A percentile compares a stretch with the other conserved stretches of the same genome.
These are phyloP conservation scores for Ascomycota sp. DNA, from an alignment of 2,329 filamentous ascomycete species.

Conservation along the genomic window DNA sequence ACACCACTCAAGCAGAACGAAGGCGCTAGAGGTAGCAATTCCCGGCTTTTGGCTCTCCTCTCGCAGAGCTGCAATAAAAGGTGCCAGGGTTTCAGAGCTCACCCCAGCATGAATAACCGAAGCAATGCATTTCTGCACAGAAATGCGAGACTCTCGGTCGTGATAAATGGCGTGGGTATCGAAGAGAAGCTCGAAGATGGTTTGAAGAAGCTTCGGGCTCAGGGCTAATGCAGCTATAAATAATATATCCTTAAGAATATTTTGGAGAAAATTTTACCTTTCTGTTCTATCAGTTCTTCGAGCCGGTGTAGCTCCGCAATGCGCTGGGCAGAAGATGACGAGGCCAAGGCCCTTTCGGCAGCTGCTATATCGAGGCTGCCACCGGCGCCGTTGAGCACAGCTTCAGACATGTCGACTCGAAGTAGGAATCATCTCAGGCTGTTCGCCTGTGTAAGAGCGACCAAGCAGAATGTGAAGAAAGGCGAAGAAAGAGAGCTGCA, in stretches of 20 bases:
- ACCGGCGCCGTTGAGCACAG: slow-evolving; percentile 13
- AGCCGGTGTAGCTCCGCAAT: slow-evolving; percentile 32
- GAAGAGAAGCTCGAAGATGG: slow-evolving; percentile 55
- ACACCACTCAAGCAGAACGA: slow-evolving; percentile 83
- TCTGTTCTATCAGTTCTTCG: slow-evolving; percentile 33
- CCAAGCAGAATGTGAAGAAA: neutral
- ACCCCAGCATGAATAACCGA: slow-evolving; percentile 39
- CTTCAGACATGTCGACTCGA: slow-evolving; percentile 15
- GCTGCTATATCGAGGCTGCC: slow-evolving; percentile 26
- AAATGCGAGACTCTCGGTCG: slow-evolving; percentile 66
- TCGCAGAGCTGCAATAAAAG: slow-evolving; percentile 46
- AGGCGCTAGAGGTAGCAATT: slow-evolving; percentile 62
- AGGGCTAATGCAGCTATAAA: slow-evolving; percentile 15
- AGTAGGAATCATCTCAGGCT: slow-evolving; percentile 15
- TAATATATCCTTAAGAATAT: neutral
- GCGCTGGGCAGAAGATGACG: slow-evolving; percentile 39
- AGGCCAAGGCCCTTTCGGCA: slow-evolving; percentile 30
- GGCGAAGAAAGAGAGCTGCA: neutral
- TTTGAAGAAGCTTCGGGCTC: slow-evolving; percentile 25
- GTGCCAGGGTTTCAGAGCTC: slow-evolving; percentile 34
- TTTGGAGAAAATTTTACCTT: slow-evolving; percentile 20
- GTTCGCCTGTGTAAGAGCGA: slow-evolving; percentile 1
- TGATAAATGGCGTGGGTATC: slow-evolving; percentile 72
- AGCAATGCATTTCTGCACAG: slow-evolving; percentile 61
- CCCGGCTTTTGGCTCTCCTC: slow-evolving; percentile 56